Evolutionary conservation across 805 yeast genomes (phyloP).

Genomic region (Jamesozyma gamospora): DNA sequence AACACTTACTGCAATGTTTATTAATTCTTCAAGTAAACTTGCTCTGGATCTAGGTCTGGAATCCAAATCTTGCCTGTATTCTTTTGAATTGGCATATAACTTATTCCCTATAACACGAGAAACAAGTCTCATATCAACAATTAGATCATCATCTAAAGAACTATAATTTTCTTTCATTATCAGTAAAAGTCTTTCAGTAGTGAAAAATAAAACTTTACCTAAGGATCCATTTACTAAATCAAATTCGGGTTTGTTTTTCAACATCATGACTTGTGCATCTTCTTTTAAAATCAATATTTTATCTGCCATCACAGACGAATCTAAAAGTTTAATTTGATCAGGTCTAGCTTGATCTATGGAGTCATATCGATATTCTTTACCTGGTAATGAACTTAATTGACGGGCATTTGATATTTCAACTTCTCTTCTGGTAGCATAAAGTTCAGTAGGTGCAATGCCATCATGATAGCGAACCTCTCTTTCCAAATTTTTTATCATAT

Average conservation of each 20-base stretch:
- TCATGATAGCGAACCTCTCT: constrained; percentile 52
- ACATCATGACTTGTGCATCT: constrained; percentile 90
- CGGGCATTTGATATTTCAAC: constrained; percentile 65
- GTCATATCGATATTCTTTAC: constrained; percentile 35
- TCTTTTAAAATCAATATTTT: constrained; percentile 53
- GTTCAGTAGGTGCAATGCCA: constrained; percentile 80
- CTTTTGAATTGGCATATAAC: constrained; percentile 14
- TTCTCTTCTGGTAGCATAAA: constrained; percentile 77
- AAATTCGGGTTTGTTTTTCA: constrained; percentile 65
- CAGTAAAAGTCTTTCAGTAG: constrained; percentile 20
- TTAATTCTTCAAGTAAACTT: constrained; percentile 11
- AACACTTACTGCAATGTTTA: constrained; percentile 14
- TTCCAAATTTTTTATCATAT: constrained; percentile 42
- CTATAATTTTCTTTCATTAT: constrained; percentile 19
- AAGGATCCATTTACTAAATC: constrained; percentile 81
- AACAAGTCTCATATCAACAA: constrained; percentile 27
- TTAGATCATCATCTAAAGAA: constrained; percentile 20
- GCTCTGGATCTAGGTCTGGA: constrained; percentile 13
- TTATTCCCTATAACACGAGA: constrained; percentile 25
- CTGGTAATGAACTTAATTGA: constrained; percentile 41
- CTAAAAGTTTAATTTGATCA: constrained; percentile 32
- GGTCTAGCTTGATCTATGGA: constrained; percentile 36
- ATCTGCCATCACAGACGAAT: constrained; percentile 62
- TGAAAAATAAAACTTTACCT: constrained; percentile 52
- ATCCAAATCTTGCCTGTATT: constrained; percentile 20